Base-by-base conservation (phyloP, 352 stramenopile genomes). In the Pythium apleroticum region DNA sequence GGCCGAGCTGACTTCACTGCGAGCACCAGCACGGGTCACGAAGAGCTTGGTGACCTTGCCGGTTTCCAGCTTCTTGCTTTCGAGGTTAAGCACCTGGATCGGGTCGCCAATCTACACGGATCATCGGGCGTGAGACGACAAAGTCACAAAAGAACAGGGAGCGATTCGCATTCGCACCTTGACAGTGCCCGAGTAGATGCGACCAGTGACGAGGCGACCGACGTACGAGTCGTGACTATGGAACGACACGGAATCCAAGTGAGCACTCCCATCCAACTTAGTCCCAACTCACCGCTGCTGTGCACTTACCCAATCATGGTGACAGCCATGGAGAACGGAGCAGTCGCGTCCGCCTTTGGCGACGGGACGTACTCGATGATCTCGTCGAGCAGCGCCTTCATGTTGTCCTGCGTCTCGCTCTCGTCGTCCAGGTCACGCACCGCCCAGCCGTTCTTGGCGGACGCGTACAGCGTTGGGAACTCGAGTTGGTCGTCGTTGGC, bases 181-280 rank as follows among this genome's bases (percentile, higher is more conserved):
- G 65, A 98, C 80, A n/a, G 77, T 81, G 69, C 98, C 98, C 24
- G 91, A 92, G 57, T 96, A 86, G 59, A 99, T 96, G 52, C 96
- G 88, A 8, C 97, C 98, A 53, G 98, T 99, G 49, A 96, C 97
- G 41, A 99, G 89, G 64, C 88, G 88, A 14, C 98, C 98, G 63
- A 99, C 98, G 83, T 99, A 99, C 65, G 97, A 80, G 78, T 99
- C 97, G 86, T 98, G 80, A 88, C 94, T 86, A 97, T 17, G 54
- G 2, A 35, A 25, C 6, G 20, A 12, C 35, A 37, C n/a, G 48
- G 14, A 6, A 37, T 43, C n/a, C 12, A 6, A 24, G 12, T 43
- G 11, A 54, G 46, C 24, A 35, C 6, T 54, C 10, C 50, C 25
- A 54, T 53, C 37, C 14, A 53, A 11, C 12, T 12, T 15, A 43